These are phyloP conservation scores for Malus asiatica DNA, from an alignment of 306 rosid species.

Conservation along the genomic window DNA sequence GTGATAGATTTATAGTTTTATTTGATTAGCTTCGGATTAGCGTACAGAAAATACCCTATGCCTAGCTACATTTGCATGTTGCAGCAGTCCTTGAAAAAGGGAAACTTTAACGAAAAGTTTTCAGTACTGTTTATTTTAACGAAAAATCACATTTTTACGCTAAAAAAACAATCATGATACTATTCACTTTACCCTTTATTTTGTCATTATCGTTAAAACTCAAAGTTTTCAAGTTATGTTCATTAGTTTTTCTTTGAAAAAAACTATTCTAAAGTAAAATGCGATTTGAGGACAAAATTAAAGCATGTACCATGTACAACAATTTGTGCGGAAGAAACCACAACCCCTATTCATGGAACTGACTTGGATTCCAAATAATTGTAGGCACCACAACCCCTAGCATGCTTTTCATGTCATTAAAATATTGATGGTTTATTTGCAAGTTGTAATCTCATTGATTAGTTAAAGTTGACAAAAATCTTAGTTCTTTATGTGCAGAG, in stretches of 20 bases:
- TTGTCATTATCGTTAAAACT: too few relatives aligned
- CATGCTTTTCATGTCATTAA: constrained; percentile 6
- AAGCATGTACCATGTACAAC: neutral
- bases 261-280: too few relatives aligned
- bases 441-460: constrained; percentile 35
- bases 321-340: constrained; percentile 27
- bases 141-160: too few relatives aligned
- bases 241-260: too few relatives aligned
- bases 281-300: neutral
- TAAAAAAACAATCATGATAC: too few relatives aligned
- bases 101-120: too few relatives aligned
- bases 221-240: too few relatives aligned
- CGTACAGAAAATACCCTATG: neutral
- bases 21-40: neutral
- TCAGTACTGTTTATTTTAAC: accelerated
- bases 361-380: constrained; percentile 35
- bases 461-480: neutral
- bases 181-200: too few relatives aligned
- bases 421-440: constrained; percentile 7
- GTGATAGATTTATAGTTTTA: neutral
- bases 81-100: too few relatives aligned
- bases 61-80: neutral
- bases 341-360: constrained; percentile 27
- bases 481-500: neutral
- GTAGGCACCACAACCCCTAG: neutral